Base-by-base conservation (phyloP, 1,139 yeast species). In the Taphrina communis region DNA sequence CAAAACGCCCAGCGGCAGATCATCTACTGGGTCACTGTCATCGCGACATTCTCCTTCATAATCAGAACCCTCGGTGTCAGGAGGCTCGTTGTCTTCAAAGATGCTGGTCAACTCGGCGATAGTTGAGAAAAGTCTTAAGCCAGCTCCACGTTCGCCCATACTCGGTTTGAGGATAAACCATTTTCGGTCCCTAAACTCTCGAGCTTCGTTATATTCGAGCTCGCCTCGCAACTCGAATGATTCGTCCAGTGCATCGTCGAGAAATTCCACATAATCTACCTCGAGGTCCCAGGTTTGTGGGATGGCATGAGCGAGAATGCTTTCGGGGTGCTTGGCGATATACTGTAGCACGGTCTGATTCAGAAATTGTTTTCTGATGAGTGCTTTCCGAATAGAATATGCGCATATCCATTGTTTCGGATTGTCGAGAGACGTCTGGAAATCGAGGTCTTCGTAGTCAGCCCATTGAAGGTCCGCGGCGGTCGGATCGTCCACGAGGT, bases 71-170 rank as follows among this genome's bases (percentile, higher is more conserved):
- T 82, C 84, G 1, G 81, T 83, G 3, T 80, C 83, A 14, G 82
- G 88, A 72, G 87, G 94, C 74, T 92, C 97, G 78, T 91, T 91
- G 6, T 89, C 86, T 75, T 94, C 89, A 77, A 94, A 94, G 11
- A 93, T 88, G 1, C 79, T 83, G 76, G 93, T 97, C 67, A 94
- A 80, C 74, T 92, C 96, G 12, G 86, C 90, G 44, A 91, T 81
- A 0, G 93, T 88, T 68, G 83, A 83, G 79, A 94, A 94, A 0
- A 94, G 78, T 62, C 97, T 81, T 58, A 94, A 92, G 0, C 99
- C 99, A 77, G 94, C 97, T 11, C 97, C 99, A 76, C 94, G 88
- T 75, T 94, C 99, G 75, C 96, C 89, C 97, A 94, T 92, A 73
- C 97, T 87, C 12, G 99, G 99, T 76, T 94, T 94, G 75, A 94